phyloP scores from a whole-genome alignment of 2,329 filamentous ascomycete species.

The Pseudopithomyces chartarum region DNA sequence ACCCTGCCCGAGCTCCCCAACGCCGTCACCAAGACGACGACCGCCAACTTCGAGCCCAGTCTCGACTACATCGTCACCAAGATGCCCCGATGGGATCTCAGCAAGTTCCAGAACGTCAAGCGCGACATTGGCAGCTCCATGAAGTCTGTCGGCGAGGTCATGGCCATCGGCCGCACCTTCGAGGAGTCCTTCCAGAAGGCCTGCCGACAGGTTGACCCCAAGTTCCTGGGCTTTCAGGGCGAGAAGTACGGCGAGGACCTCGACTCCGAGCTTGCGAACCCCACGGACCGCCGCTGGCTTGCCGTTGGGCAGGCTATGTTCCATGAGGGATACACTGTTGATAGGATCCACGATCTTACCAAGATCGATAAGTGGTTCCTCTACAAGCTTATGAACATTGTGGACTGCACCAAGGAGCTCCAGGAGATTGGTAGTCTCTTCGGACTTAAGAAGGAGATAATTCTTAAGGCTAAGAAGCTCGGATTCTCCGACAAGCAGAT shows the following conservation, averaged over 20 bases:
- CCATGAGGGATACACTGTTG: constrained; percentile 93
- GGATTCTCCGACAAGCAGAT: constrained; percentile 98
- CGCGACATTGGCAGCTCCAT: constrained; percentile 96
- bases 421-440: constrained; percentile 82
- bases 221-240: constrained; percentile 90
- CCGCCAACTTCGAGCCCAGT: constrained; percentile 97
- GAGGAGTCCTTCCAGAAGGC: constrained; percentile 99
- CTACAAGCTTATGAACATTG: constrained; percentile 97
- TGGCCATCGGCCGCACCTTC: constrained; percentile 98
- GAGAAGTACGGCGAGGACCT: constrained; percentile 87
- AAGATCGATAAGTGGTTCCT: constrained; percentile 99
- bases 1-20: constrained; percentile 95
- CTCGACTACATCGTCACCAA: constrained; percentile 98
- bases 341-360: constrained; percentile 88
- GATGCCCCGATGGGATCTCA: constrained; percentile 96
- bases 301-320: constrained; percentile 98
- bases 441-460: constrained; percentile 83
- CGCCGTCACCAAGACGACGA: constrained; percentile 97
- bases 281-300: constrained; percentile 95
- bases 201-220: constrained; percentile 93
- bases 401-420: constrained; percentile 85
- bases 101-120: constrained; percentile 99
- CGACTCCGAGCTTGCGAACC: constrained; percentile 87
- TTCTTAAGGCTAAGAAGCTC: constrained; percentile 93
- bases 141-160: constrained; percentile 99